phyloP scores from a whole-genome alignment of 2,329 filamentous ascomycete genomes.

The Alternaria sp. region DNA sequence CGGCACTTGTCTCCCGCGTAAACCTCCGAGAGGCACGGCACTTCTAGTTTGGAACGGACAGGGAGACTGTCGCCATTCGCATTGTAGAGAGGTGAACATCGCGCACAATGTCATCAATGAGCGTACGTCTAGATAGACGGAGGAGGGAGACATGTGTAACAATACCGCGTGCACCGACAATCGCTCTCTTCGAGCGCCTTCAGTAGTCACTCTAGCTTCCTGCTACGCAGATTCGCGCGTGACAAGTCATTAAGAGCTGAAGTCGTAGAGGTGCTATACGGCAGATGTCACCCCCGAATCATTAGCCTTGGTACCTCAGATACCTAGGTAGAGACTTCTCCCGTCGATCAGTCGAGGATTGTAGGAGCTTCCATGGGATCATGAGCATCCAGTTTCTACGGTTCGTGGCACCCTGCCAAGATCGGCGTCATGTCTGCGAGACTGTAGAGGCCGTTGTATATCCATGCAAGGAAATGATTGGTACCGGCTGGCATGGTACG shows the following conservation, averaged over 20 bases:
- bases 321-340: background rate
- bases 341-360: background rate
- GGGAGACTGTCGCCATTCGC: background rate
- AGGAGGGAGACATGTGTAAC: background rate
- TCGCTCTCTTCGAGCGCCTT: background rate
- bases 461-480: background rate
- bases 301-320: background rate
- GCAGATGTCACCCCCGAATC: background rate
- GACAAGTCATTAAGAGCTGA: background rate
- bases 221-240: background rate
- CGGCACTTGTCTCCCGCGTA: constrained; percentile 9
- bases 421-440: background rate
- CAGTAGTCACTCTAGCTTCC: background rate
- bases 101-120: background rate
- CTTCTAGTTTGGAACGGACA: background rate
- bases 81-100: background rate
- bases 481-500: background rate
- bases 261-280: constrained; percentile 4
- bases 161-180: background rate
- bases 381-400: background rate
- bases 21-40: constrained; percentile 7
- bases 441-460: background rate
- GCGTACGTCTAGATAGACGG: background rate
- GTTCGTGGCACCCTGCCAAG: background rate
- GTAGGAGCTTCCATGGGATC: background rate